phyloP scores from a whole-genome alignment of 176 grass and related monocot genomes.

The Microstegium vimineum region DNA sequence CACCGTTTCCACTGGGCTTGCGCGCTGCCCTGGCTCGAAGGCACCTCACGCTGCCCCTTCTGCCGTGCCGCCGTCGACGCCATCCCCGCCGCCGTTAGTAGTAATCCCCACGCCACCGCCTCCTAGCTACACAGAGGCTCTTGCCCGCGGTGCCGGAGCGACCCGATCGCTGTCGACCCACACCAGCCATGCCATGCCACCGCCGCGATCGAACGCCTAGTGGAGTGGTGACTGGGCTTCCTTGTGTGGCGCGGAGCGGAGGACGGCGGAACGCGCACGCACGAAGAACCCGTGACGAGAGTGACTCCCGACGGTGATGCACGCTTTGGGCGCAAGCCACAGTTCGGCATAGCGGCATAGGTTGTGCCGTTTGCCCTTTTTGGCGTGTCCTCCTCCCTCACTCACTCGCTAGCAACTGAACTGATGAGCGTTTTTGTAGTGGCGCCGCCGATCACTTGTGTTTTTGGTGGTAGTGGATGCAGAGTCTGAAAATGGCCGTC shows the following conservation, averaged over 20 bases:
- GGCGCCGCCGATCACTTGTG: background rate
- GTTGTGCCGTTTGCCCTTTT: too few species aligned
- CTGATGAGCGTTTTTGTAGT: background rate
- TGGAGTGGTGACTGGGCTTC: background rate
- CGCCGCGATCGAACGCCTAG: background rate
- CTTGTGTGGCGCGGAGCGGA: too few species aligned
- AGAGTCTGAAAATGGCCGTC: background rate
- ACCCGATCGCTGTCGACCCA: background rate
- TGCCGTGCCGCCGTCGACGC: conserved; percentile 57
- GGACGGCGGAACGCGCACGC: background rate
- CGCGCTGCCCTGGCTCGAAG: conserved; percentile 79
- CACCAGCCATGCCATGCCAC: background rate
- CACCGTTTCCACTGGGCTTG: conserved; percentile 95
- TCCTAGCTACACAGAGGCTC: background rate
- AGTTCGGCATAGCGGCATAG: too few species aligned
- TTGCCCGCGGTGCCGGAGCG: too few species aligned
- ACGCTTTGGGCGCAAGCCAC: background rate
- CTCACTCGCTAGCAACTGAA: background rate
- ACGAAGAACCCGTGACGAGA: background rate
- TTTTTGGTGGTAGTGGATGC: background rate
- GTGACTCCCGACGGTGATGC: background rate
- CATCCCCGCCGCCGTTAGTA: background rate
- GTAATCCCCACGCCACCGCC: background rate
- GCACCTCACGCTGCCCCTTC: conserved; percentile 56
- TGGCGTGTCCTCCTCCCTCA: background rate